These are phyloP conservation scores for Psophocarpus tetragonolobus DNA, from an alignment of 306 rosid genomes.

Conservation along the genomic window DNA sequence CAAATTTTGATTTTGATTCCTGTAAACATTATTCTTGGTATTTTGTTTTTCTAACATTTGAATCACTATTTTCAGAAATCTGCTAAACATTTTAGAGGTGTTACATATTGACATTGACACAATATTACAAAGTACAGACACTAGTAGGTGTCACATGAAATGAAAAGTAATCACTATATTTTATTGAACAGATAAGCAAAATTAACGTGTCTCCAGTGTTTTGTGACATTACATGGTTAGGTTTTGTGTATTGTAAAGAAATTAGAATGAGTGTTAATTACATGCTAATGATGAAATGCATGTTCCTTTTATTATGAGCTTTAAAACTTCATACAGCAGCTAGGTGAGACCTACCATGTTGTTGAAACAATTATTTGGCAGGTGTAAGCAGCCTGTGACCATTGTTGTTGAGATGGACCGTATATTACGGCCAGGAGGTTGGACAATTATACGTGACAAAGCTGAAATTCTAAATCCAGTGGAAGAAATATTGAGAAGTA, in stretches of 20 bases:
- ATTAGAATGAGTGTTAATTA: not conserved
- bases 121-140: not conserved
- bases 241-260: not conserved
- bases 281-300: not conserved
- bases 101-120: not conserved
- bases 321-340: not conserved
- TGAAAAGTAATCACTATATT: no score
- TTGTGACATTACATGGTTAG: not conserved
- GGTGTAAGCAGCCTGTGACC: constrained; percentile 83
- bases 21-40: no score
- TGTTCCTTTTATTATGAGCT: not conserved
- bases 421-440: constrained; percentile 86
- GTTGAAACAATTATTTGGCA: constrained; percentile 36
- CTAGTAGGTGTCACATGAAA: not conserved
- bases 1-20: not conserved
- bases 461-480: constrained; percentile 73
- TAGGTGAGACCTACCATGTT: not conserved
- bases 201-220: no score
- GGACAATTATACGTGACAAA: constrained; percentile 88
- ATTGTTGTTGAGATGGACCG: constrained; percentile 97
- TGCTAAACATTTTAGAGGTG: no score
- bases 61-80: no score
- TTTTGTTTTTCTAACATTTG: no score
- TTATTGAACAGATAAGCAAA: no score
- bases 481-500: constrained; percentile 69